Evolutionary conservation across 352 stramenopile species (phyloP).

Genomic region (Pythium brachiatum): DNA sequence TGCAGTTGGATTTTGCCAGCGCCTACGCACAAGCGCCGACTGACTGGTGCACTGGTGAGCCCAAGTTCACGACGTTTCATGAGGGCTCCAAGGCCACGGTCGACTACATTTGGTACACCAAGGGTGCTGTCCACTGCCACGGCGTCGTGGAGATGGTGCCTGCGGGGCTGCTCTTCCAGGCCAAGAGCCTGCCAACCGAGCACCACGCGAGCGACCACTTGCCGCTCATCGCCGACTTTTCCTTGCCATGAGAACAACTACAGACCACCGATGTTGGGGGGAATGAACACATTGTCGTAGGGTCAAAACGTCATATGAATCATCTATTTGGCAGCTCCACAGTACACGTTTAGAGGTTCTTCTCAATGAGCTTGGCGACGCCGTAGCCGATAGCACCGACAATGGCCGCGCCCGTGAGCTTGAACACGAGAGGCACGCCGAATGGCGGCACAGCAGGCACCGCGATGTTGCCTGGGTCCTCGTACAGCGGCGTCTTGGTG

Average conservation of each 20-base stretch:
- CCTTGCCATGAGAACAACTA: slow-evolving; percentile 10
- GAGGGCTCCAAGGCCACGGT: slow-evolving; percentile 50
- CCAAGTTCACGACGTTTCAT: slow-evolving; percentile 76
- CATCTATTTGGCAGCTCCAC: slow-evolving; percentile 7
- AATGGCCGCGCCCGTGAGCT: slow-evolving; percentile 47
- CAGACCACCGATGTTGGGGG: no score
- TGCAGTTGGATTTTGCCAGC: slow-evolving; percentile 51
- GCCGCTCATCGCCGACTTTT: slow-evolving; percentile 66
- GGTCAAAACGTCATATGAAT: slow-evolving; percentile 4
- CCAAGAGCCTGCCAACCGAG: slow-evolving; percentile 47
- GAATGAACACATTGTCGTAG: no score
- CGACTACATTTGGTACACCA: slow-evolving; percentile 74
- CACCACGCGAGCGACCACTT: slow-evolving; percentile 66
- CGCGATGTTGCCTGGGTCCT: slow-evolving; percentile 80
- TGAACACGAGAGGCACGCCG: slow-evolving; percentile 64
- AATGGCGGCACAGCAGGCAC: slow-evolving; percentile 72
- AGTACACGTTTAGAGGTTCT: slow-evolving; percentile 17
- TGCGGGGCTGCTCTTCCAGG: slow-evolving; percentile 44
- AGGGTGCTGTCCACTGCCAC: slow-evolving; percentile 46
- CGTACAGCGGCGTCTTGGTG: slow-evolving; percentile 67
- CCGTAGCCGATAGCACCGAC: slow-evolving; percentile 64
- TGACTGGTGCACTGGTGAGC: slow-evolving; percentile 47
- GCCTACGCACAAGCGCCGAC: slow-evolving; percentile 61
- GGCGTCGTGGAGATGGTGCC: slow-evolving; percentile 65
- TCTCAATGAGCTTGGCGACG: slow-evolving; percentile 52